Evolutionary conservation across 1,284 basidiomycete species (phyloP).

Genomic region (Naganishia sp.): DNA sequence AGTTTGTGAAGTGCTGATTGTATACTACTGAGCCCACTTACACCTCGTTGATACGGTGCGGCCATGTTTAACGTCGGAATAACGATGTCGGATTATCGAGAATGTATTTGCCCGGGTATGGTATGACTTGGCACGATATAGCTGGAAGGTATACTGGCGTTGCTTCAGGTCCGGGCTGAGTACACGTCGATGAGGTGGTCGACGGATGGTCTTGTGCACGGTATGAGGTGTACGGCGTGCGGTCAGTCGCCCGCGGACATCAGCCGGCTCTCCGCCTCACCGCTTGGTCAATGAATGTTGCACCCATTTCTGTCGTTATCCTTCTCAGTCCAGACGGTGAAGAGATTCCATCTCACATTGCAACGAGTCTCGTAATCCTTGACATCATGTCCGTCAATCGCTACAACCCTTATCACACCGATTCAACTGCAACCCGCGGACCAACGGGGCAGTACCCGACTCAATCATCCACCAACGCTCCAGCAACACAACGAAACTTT

Average conservation of each 20-base stretch:
- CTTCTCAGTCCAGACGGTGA: too few relatives aligned
- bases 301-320: too few relatives aligned
- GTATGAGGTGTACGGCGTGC: conserved; percentile 4
- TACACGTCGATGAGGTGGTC: too few relatives aligned
- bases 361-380: too few relatives aligned
- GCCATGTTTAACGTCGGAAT: conserved; percentile 16
- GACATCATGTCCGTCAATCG: conserved; percentile 24
- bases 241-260: not conserved
- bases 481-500: conserved; percentile 6
- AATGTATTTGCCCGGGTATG: too few relatives aligned
- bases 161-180: too few relatives aligned
- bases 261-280: not conserved
- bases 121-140: not conserved
- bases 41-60: conserved; percentile 30
- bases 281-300: not conserved
- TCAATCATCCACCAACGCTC: not conserved
- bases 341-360: not conserved
- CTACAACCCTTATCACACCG: conserved; percentile 27
- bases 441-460: not conserved
- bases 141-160: not conserved
- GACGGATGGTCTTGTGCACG: too few relatives aligned
- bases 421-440: not conserved
- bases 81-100: too few relatives aligned
- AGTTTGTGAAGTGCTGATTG: not conserved
- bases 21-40: conserved; percentile 13